Base-by-base conservation (phyloP, 2,329 filamentous ascomycete genomes). In the Aureobasidium sp. region DNA sequence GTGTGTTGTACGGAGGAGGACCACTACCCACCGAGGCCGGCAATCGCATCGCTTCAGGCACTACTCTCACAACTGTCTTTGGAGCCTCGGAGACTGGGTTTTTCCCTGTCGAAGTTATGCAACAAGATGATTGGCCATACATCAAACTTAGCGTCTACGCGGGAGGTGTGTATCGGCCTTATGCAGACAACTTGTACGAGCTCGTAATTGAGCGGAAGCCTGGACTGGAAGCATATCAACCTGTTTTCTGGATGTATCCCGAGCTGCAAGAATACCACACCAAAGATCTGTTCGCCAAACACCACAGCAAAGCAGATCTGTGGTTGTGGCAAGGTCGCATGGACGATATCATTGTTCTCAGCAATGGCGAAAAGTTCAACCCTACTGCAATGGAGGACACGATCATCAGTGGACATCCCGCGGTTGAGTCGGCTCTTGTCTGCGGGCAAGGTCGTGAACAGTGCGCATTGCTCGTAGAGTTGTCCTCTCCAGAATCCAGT, bases 151-250 rank as follows among this genome's bases (percentile, higher is more conserved):
- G 45, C 25, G 64, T 43, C 37, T 60, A 19, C 55, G 65, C 50
- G 43, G 62, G 57, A 10, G 54, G 29, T 19, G 45, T 59, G 13
- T 50, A 64, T 21, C 35, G 55, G 31, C 60, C 46, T 10, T 51
- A 43, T 23, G 29, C 46, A 1, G 65, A 69, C 23, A 54, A 57
- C 23, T 61, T 70, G 1, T 73, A 70, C 47, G 74, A 76, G 61
- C 69, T 73, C 35, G 71, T 70, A 61, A 65, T 76, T 17, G 63
- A 69, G 57, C 71, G 73, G 8, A 67, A 72, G 4, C 55, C 68
- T 23, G 43, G 63, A 72, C 23, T 58, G 51, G 29, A 33, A 23
- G 54, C 40, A 45, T 67, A 64, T 6, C 67, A 73, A 64, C 67
- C 66, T 13, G 63, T 66, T 38, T 68, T 68, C 63, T 43, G 50